Percentiles rank a stretch among this genome's conserved stretches.
Evolutionary conservation across 352 stramenopile genomes (phyloP).

Genomic region (Hyphochytrium catenoides): DNA sequence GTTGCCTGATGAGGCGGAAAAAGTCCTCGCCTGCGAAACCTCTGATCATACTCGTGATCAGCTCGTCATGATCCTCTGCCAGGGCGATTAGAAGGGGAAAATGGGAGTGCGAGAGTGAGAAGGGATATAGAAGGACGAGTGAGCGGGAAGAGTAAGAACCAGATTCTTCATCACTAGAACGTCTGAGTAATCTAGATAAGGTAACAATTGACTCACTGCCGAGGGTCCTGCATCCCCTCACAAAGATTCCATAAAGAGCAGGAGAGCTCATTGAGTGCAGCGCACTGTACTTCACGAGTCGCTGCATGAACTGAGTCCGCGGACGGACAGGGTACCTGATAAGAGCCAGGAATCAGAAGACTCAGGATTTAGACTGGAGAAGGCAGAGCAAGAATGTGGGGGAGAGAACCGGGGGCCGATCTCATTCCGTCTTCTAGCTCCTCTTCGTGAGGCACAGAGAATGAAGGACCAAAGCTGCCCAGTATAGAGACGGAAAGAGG

Average conservation of each 20-base stretch:
- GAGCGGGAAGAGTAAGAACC: background rate
- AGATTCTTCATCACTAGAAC: background rate
- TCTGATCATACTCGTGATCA: slow-evolving; percentile 52
- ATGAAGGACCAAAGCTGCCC: background rate
- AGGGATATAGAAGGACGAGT: slow-evolving; percentile 1
- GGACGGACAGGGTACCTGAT: slow-evolving; percentile 26
- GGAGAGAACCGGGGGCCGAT: no score
- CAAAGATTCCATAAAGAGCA: slow-evolving; percentile 37
- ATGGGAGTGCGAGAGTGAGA: background rate
- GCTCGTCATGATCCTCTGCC: slow-evolving; percentile 36
- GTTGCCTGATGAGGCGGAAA: slow-evolving; percentile 38
- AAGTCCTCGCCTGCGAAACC: slow-evolving; percentile 47
- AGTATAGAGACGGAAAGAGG: background rate
- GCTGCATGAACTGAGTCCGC: slow-evolving; percentile 40
- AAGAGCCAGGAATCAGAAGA: no score
- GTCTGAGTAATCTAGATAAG: background rate
- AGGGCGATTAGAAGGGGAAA: no score
- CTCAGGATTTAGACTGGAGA: no score
- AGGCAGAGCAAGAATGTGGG: no score
- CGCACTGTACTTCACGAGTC: slow-evolving; percentile 40
- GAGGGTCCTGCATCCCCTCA: slow-evolving; percentile 26
- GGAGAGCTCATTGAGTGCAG: slow-evolving; percentile 37
- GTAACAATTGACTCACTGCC: slow-evolving; percentile 17
- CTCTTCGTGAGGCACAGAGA: no score
- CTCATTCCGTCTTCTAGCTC: no score